Percentiles rank a stretch among this genome's conserved stretches.
These are phyloP conservation scores for Drechslerella stenobrocha DNA, from an alignment of 2,329 filamentous ascomycete genomes.

Conservation along the genomic window DNA sequence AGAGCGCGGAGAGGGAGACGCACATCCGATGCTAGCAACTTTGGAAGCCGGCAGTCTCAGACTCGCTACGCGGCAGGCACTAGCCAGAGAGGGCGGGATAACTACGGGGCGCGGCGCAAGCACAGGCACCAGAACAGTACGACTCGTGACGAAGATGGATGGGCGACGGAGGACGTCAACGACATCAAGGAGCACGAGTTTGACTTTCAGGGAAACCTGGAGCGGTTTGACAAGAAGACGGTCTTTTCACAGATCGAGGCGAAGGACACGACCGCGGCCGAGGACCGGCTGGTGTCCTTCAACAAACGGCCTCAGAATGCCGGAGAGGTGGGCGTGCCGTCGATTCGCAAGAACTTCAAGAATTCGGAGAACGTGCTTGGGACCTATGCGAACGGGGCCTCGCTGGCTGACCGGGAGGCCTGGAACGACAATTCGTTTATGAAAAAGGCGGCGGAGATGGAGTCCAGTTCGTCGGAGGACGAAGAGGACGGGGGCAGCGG, in stretches of 20 bases:
- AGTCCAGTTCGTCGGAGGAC: slow-evolving; percentile 60
- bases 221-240: slow-evolving; percentile 90
- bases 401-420: slow-evolving; percentile 52
- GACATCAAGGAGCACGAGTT: slow-evolving; percentile 93
- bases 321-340: slow-evolving; percentile 11
- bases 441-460: slow-evolving; percentile 36
- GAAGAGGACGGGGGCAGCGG: slow-evolving; percentile 64
- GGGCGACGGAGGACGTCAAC: slow-evolving; percentile 94
- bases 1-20: slow-evolving; percentile 21
- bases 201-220: slow-evolving; percentile 84
- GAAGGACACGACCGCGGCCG: slow-evolving; percentile 84
- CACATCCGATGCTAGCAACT: slow-evolving; percentile 25
- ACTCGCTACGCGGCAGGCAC: slow-evolving; percentile 53
- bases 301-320: slow-evolving; percentile 68
- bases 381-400: slow-evolving; percentile 58
- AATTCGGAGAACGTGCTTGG: slow-evolving; percentile 86
- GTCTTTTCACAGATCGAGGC: slow-evolving; percentile 86
- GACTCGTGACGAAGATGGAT: slow-evolving; percentile 71
- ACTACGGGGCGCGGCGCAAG: slow-evolving; percentile 57
- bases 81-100: slow-evolving; percentile 58
- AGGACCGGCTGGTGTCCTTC: slow-evolving; percentile 85
- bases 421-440: slow-evolving; percentile 66
- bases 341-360: slow-evolving; percentile 79
- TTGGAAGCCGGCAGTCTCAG: slow-evolving; percentile 29
- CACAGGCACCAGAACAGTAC: slow-evolving; percentile 58